Conservation (phyloP, 176 grass and related monocot genomes). For the Echinochloa phyllopogon region DNA sequence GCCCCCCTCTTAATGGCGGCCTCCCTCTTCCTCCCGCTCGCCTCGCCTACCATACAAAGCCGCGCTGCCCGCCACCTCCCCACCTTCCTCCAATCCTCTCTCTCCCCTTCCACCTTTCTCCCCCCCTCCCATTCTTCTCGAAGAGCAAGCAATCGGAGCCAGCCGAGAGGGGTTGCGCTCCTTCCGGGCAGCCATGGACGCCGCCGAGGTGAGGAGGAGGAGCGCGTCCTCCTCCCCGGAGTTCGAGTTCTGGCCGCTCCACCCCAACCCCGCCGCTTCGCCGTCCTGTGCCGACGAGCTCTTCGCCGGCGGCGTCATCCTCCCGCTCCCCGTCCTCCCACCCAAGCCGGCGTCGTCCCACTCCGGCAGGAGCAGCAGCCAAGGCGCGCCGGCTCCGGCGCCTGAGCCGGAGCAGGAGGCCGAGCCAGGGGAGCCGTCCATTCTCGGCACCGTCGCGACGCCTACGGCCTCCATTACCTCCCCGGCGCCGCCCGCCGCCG, state of each 20-base stretch:
- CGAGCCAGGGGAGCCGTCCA: constrained; percentile 12
- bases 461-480: background rate
- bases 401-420: background rate
- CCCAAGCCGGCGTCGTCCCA: background rate
- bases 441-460: background rate
- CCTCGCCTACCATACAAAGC: constrained; percentile 26
- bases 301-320: constrained; percentile 73
- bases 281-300: constrained; percentile 71
- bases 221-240: constrained; percentile 62
- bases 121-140: background rate
- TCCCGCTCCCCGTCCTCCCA: constrained; percentile 40
- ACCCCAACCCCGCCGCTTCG: constrained; percentile 33
- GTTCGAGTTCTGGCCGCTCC: constrained; percentile 81
- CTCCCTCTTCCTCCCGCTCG: background rate
- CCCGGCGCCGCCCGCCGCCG: background rate
- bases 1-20: constrained; percentile 31
- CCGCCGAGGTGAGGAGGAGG: constrained; percentile 43
- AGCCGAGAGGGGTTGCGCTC: background rate
- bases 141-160: background rate
- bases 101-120: background rate
- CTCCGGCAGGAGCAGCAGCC: too few species aligned
- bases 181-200: background rate
- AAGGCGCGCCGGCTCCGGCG: background rate
- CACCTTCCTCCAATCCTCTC: background rate
- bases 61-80: constrained; percentile 31